Percentiles rank a stretch among this genome's conserved stretches.
These are phyloP conservation scores for Luffa aegyptiaca DNA, from an alignment of 306 rosid species.

Conservation along the genomic window DNA sequence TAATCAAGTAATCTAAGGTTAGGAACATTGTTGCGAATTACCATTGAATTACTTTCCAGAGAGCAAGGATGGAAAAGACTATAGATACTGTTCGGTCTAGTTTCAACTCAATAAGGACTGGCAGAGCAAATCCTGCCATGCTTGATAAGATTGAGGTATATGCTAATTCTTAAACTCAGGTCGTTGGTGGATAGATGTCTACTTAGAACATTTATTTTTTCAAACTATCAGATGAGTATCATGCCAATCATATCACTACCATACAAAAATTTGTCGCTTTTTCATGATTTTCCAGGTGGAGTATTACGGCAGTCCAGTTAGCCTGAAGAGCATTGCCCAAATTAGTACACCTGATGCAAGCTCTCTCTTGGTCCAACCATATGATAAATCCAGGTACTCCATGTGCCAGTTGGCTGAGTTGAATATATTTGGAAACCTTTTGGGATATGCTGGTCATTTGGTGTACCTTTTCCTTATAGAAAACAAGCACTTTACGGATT, in stretches of 20 bases:
- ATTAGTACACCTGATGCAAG: constrained; percentile 83
- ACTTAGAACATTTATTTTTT: not conserved
- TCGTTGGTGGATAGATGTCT: not conserved
- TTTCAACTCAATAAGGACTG: constrained; percentile 87
- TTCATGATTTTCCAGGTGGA: constrained; percentile 54
- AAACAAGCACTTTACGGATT: not conserved
- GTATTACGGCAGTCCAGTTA: constrained; percentile 85
- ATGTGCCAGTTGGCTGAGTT: constrained; percentile 7
- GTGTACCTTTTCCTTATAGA: not conserved
- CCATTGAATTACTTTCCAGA: constrained; percentile 29
- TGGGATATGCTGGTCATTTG: not conserved
- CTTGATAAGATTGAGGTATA: constrained; percentile 87
- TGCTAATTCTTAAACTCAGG: not conserved
- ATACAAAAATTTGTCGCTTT: not conserved
- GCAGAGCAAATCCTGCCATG: constrained; percentile 78
- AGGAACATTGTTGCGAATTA: not conserved
- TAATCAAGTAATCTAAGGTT: not conserved
- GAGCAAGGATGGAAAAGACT: constrained; percentile 78
- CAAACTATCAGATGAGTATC: not conserved
- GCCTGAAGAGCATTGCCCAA: constrained; percentile 96
- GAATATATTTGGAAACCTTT: not conserved
- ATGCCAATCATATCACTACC: not conserved
- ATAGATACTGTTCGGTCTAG: constrained; percentile 55
- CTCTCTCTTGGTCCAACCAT: constrained; percentile 81
- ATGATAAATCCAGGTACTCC: constrained; percentile 84